Base-by-base conservation (phyloP, 495 filamentous ascomycete genomes). In the Melanomma pulvis-pyrius region DNA sequence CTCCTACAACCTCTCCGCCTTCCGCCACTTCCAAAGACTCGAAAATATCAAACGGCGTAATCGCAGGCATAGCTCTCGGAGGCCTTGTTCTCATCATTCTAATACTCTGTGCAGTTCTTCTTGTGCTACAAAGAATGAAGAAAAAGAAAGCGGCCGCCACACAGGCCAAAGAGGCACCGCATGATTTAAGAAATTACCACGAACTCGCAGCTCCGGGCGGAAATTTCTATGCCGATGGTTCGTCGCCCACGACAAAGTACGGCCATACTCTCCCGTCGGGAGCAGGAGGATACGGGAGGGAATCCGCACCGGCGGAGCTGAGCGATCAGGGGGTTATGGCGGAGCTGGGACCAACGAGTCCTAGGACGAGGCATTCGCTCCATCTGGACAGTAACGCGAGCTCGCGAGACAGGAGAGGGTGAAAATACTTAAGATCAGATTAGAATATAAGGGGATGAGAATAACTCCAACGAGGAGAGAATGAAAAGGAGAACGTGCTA, bases 21-120 rank as follows among this genome's bases (percentile, higher is more conserved):
- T 34, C 30, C 5, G 5, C 30, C 30, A 34, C 30, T 12, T 34
- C 30, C 28, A 29, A 56, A 32, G 19, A 19, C 9, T 58, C 36
- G 2, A 34, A 22, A 8, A 5, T 46, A 2, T 58, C 36, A 2
- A 21, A 9, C 1, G 55, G 55, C 19, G 55, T 32, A 41, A 41
- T 58, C n/a, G 32, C 55, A 2, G 36, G 55, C 7, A 58, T 58
- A 11, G 36, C 34, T 13, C 55, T 58, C 22, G 36, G 32, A 8
- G 55, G n/a, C 12, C 55, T 58, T 21, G 4, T 58, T 9, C 4
- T 21, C 30, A 41, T 58, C 15, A 32, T 46, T 22, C 19, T 44
- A 4, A 25, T 58, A 1, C 55, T 58, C 22, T 29, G 25, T 17
- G 55, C 25, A 13, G 44, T 58, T 21, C 30, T 58, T 1, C 19